phyloP scores from a whole-genome alignment of 306 rosid genomes.

The Vachellia collinsii region DNA sequence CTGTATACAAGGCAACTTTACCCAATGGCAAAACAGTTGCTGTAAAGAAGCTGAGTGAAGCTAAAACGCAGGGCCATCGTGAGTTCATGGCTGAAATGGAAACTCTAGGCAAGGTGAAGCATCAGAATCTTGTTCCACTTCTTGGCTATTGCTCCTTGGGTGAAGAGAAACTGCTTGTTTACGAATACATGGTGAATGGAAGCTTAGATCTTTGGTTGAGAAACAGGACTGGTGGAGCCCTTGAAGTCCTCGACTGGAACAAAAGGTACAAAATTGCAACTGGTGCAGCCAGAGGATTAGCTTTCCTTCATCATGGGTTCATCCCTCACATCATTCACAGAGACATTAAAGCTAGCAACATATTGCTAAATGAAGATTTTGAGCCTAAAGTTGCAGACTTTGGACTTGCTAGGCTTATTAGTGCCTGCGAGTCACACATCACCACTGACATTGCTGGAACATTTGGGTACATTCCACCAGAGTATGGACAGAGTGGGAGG shows the following conservation, averaged over 20 bases:
- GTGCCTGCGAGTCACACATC: slow-evolving; percentile 96
- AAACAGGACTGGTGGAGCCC: slow-evolving; percentile 72
- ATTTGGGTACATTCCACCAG: slow-evolving; percentile 97
- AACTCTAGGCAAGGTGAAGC: slow-evolving; percentile 95
- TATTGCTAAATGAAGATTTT: slow-evolving; percentile 80
- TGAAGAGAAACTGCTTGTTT: slow-evolving; percentile 94
- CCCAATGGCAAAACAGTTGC: slow-evolving; percentile 81
- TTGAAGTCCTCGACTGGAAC: slow-evolving; percentile 83
- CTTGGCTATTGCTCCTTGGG: slow-evolving; percentile 94
- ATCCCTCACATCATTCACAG: slow-evolving; percentile 96
- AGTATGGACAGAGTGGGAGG: slow-evolving; percentile 97
- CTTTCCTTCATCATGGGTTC: slow-evolving; percentile 94
- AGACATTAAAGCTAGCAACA: slow-evolving; percentile 93
- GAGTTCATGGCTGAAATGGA: slow-evolving; percentile 99
- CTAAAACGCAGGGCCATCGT: slow-evolving; percentile 91
- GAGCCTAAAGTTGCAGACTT: slow-evolving; percentile 95
- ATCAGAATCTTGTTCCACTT: slow-evolving; percentile 80
- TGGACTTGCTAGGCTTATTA: slow-evolving; percentile 90
- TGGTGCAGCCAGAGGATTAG: slow-evolving; percentile 82
- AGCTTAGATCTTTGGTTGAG: slow-evolving; percentile 97
- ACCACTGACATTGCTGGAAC: slow-evolving; percentile 95
- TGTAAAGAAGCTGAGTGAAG: slow-evolving; percentile 91
- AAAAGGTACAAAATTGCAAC: slow-evolving; percentile 75
- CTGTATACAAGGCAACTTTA: slow-evolving; percentile 91
- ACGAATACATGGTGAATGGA: slow-evolving; percentile 93